Evolutionary conservation across 805 yeast species (phyloP), one percentile per base, ranked within the genome.

Genomic region (Dipodascopsis uninucleata): DNA sequence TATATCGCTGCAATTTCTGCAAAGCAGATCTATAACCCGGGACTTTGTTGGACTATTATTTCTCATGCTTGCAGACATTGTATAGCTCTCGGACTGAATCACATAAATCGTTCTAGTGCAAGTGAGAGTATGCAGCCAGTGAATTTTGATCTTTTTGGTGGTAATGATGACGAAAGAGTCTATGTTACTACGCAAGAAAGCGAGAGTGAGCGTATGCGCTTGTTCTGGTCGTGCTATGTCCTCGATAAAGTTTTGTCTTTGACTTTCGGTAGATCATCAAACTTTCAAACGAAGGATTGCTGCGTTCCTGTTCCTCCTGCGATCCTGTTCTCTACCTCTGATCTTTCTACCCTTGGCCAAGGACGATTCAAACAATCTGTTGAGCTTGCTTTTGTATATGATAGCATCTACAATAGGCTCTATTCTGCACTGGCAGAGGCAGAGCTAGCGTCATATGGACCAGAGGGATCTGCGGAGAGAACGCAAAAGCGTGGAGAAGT

Each of bases 401-500:
- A 48, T 36, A 45, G 46, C 34, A 48, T 48, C 6, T 48, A 48
- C 21, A 40, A 45, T 2, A 41, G 43, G 2, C 25, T 48, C 5
- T 48, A 48, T 26, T 48, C 52, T 17, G 52, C 52, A 10, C 35
- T 46, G 4, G 52, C 52, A 9, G 52, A 48, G 38, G 42, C 49
- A 12, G 49, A 44, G 32, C 36, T 48, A 2, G 52, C 45, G 5
- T 21, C 25, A 12, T 16, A 29, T 5, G 47, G 51, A 10, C 36
- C 51, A 6, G 47, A 46, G 14, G 43, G 35, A 9, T 44, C 46
- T 5, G 31, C 31, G 8, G 50, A 31, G 21, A 35, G 50, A 9
- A 28, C 41, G 6, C 44, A 32, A 9, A 7, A 41, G 26, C 41
- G 52, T 3, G 45, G 45, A 14, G 39, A 31, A 12, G 49, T 48